These are phyloP conservation scores for Aureobasidium sp. DNA, from an alignment of 2,329 filamentous ascomycete genomes.

Conservation along the genomic window DNA sequence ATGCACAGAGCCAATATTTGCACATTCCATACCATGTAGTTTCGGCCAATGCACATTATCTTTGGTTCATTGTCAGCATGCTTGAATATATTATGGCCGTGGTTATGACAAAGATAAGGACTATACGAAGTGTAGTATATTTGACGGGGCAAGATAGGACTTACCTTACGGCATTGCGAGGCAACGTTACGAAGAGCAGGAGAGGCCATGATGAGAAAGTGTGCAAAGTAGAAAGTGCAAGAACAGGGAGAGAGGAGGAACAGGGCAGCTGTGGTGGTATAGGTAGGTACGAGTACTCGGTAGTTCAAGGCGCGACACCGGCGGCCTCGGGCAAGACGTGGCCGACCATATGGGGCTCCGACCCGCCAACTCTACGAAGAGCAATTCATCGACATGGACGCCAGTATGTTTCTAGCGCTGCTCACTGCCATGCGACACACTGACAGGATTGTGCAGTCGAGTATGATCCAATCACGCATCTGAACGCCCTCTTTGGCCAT, in stretches of 20 bases:
- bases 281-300: not conserved
- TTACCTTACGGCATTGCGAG: slow-evolving; percentile 41
- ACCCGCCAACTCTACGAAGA: not conserved
- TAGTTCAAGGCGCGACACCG: not conserved
- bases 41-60: slow-evolving; percentile 88
- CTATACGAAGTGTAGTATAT: not conserved
- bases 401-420: not conserved
- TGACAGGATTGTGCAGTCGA: slow-evolving; percentile 47
- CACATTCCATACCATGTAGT: slow-evolving; percentile 60
- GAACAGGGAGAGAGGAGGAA: not conserved
- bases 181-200: slow-evolving; percentile 14
- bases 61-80: slow-evolving; percentile 31
- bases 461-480: slow-evolving; percentile 87
- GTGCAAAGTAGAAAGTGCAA: not conserved
- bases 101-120: not conserved
- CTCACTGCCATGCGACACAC: not conserved
- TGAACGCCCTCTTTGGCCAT: slow-evolving; percentile 90
- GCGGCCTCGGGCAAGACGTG: not conserved
- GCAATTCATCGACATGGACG: slow-evolving; percentile 1
- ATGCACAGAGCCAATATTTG: not conserved
- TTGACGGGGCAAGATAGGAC: not conserved
- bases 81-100: not conserved
- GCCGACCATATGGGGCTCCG: not conserved
- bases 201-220: slow-evolving; percentile 26
- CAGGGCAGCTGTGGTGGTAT: not conserved